Conservation (phyloP, 345 rosid genomes). For the Capsella bursapastoris region DNA sequence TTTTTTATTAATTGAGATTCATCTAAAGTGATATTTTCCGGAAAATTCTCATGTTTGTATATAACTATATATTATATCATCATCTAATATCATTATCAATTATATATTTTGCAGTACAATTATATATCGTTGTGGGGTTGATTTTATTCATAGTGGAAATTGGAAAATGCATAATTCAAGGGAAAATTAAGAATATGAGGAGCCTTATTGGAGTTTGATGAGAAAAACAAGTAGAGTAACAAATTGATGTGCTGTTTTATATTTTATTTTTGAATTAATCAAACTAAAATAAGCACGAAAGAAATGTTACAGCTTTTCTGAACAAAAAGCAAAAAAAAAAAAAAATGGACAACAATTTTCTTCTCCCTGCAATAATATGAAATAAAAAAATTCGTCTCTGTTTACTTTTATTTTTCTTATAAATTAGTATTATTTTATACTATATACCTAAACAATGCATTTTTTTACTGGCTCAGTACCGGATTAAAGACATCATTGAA, state of each 20-base stretch:
- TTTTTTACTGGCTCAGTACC: not conserved
- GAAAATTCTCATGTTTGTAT: not conserved
- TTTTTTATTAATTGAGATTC: not conserved
- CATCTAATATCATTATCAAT: slow-evolving; percentile 3
- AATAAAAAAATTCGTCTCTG: not conserved
- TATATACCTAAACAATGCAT: not conserved
- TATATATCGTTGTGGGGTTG: slow-evolving; percentile 24
- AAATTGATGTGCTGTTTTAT: not conserved
- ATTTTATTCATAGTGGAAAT: not conserved
- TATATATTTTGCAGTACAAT: slow-evolving; percentile 2
- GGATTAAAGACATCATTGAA: not conserved
- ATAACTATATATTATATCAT: not conserved
- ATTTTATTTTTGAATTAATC: not conserved
- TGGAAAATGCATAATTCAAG: slow-evolving; percentile 3
- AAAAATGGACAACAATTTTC: no score
- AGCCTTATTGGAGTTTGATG: not conserved
- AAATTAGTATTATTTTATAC: not conserved
- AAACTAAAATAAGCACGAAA: not conserved
- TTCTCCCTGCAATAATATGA: no score
- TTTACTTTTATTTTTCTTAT: not conserved
- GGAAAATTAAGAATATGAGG: not conserved
- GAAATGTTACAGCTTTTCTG: not conserved
- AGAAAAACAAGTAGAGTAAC: not conserved
- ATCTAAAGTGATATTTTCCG: not conserved
- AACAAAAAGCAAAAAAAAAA: no score